These are phyloP conservation scores for Talaromyces sp. DNA, from an alignment of 2,329 filamentous ascomycete genomes.

Conservation along the genomic window DNA sequence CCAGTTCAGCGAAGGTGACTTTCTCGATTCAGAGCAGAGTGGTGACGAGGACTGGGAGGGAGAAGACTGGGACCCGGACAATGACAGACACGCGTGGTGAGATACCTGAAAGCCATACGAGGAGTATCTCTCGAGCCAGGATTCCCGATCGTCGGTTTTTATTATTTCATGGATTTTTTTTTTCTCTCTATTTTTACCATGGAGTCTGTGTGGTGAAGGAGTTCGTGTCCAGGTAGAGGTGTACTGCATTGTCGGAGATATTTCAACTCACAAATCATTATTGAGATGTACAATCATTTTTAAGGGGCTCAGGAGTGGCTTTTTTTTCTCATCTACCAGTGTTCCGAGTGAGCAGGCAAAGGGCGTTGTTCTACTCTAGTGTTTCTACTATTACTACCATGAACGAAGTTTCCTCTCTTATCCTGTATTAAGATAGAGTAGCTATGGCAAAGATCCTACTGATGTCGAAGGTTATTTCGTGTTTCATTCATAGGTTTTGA, in stretches of 20 bases:
- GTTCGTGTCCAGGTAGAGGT: not conserved
- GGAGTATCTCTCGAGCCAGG: not conserved
- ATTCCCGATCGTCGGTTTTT: not conserved
- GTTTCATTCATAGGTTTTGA: no score
- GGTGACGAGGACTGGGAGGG: constrained; percentile 57
- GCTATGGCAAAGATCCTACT: not conserved
- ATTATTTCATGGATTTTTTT: not conserved
- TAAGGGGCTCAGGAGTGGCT: not conserved
- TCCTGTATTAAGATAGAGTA: not conserved
- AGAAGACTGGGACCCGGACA: constrained; percentile 25
- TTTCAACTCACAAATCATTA: not conserved
- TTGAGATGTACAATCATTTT: constrained; percentile 5
- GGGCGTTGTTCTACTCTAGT: not conserved
- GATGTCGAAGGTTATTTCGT: no score
- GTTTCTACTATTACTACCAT: not conserved
- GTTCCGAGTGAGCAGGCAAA: not conserved
- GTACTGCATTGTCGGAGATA: not conserved
- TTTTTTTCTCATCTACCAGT: not conserved
- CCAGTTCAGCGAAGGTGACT: constrained; percentile 55
- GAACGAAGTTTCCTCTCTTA: not conserved
- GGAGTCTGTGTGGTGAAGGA: constrained; percentile 1
- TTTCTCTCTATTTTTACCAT: not conserved
- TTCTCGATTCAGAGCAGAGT: constrained; percentile 55
- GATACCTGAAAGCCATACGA: not conserved
- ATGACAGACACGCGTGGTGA: constrained; percentile 28